Evolutionary conservation across 805 yeast species (phyloP).

Genomic region (Starmerella vitae): DNA sequence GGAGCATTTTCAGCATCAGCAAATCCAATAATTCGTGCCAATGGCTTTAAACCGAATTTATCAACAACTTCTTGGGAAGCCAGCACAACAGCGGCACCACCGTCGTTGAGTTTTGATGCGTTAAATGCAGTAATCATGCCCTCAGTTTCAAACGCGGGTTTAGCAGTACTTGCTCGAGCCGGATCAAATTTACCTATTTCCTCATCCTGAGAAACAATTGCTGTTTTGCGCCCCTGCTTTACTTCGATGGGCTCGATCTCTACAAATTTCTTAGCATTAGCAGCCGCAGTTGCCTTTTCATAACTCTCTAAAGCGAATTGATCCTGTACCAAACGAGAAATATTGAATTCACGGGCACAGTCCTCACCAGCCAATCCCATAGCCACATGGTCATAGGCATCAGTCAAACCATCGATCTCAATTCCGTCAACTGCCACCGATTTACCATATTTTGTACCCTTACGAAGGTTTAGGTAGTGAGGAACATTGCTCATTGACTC

Average conservation of each 20-base stretch:
- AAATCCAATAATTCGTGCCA: constrained; percentile 85
- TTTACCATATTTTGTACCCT: constrained; percentile 85
- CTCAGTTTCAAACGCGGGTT: constrained; percentile 88
- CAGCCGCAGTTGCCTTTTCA: constrained; percentile 75
- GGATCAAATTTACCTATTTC: constrained; percentile 68
- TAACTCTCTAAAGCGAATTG: constrained; percentile 73
- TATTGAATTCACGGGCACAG: constrained; percentile 68
- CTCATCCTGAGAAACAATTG: constrained; percentile 57
- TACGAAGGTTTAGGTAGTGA: constrained; percentile 79
- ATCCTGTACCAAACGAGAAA: constrained; percentile 81
- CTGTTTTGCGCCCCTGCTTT: constrained; percentile 69
- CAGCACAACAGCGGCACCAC: constrained; percentile 88
- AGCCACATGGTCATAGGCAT: constrained; percentile 73
- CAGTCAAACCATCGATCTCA: constrained; percentile 82
- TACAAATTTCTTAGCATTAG: constrained; percentile 61
- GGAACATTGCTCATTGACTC: constrained; percentile 96
- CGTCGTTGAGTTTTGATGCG: constrained; percentile 93
- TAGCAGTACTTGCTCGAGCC: constrained; percentile 59
- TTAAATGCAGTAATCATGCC: constrained; percentile 97
- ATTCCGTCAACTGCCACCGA: constrained; percentile 69
- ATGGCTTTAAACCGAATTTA: constrained; percentile 74
- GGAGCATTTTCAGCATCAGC: constrained; percentile 98
- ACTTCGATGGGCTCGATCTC: constrained; percentile 84
- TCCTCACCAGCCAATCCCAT: constrained; percentile 98
- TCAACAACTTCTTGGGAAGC: constrained; percentile 71